Base-by-base conservation (phyloP, 768 basidiomycete species). In the Jaapia argillacea region DNA sequence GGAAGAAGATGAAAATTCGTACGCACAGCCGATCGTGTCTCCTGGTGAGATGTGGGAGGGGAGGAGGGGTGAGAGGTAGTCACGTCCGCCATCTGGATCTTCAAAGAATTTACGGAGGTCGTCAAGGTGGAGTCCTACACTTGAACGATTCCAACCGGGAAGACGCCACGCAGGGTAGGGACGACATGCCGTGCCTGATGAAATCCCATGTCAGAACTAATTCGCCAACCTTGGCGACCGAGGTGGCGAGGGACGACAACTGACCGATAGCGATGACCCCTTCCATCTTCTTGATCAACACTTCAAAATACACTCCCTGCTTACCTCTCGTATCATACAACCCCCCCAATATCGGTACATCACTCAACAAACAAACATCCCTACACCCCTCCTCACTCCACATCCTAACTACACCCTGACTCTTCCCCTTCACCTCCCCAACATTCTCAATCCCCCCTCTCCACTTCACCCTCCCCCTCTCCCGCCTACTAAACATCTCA, bases 81-180 rank as follows among this genome's bases (percentile, higher is more conserved):
- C 75, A 1, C 75, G 70, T 7, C 81, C 81, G 14, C 81, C 81
- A 37, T 75, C 65, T 1, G 77, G 61, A 52, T 81, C 78, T 51
- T 82, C 80, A 46, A 77, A 83, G 66, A 83, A 84, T 58, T 82
- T 84, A 54, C 77, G 71, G 54, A 79, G 63, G 59, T 84, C 81
- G 54, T 84, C 82, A 25, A 84, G 68, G 50, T 84, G 81, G 22
- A 81, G 62, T 1, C 71, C 81, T 1, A 75, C 74, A 43, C 80
- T 81, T 33, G 72, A 62, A 39, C 81, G 63, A 52, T 85, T 78
- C 82, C 82, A 84, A 3, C 81, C 81, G 31, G 82, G 82, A 35
- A 81, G 65, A 16, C 81, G 70, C 67, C 74, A 82, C 1, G 60
- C 58, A 0, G 81, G 82, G 50, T 82, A 82, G 3, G 82, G 81